Evolutionary conservation across 805 yeast genomes (phyloP).

Genomic region (Cyberlindnera maritima): DNA sequence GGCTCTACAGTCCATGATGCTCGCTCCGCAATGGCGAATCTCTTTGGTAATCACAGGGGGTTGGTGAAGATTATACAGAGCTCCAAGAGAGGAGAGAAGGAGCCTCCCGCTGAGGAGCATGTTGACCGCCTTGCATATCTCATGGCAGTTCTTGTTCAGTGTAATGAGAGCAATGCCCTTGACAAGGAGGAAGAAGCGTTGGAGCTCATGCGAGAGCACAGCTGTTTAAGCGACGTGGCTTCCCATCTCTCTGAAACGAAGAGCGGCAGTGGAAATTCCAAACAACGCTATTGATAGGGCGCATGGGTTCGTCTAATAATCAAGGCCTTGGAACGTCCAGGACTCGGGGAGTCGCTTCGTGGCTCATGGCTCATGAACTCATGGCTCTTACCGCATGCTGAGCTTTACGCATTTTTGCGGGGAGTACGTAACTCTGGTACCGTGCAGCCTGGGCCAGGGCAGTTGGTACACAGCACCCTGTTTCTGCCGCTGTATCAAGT

Average conservation of each 20-base stretch:
- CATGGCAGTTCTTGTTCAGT: conserved; percentile 4
- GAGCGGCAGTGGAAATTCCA: too few species aligned
- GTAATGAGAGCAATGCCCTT: too few species aligned
- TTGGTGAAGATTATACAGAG: conserved; percentile 10
- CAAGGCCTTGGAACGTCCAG: too few species aligned
- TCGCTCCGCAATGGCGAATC: conserved; percentile 4
- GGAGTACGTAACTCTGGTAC: background rate
- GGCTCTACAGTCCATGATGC: background rate
- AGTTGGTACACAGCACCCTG: too few species aligned
- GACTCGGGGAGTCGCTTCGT: too few species aligned
- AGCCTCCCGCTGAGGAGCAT: too few species aligned
- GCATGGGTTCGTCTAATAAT: too few species aligned
- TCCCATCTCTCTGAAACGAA: too few species aligned
- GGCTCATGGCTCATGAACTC: too few species aligned
- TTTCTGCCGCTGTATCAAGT: background rate
- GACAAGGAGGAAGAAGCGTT: conserved; percentile 6
- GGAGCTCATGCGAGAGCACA: conserved; percentile 1
- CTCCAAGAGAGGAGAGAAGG: background rate
- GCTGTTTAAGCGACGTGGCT: background rate
- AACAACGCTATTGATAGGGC: too few species aligned
- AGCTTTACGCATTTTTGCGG: too few species aligned
- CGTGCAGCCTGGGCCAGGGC: background rate
- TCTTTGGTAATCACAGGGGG: conserved; percentile 5
- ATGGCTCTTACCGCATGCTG: too few species aligned
- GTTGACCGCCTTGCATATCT: background rate